These are phyloP conservation scores for Septoria linicola DNA, from an alignment of 2,329 filamentous ascomycete species.

Conservation along the genomic window DNA sequence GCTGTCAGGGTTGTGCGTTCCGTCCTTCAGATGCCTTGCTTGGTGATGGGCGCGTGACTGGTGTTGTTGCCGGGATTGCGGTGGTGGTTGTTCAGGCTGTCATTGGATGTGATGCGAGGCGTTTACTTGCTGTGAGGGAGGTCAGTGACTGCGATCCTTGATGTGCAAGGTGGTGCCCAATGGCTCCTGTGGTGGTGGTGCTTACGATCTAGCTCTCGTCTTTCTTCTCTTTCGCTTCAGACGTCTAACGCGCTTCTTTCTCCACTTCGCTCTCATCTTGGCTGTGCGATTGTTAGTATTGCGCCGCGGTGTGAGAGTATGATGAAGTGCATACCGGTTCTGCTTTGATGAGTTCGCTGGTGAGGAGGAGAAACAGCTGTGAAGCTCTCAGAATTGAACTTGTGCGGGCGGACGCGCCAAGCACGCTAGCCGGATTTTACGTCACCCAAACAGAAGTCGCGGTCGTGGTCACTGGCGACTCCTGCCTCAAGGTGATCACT, in stretches of 20 bases:
- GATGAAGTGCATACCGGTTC: slow-evolving; percentile 12
- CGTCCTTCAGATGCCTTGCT: slow-evolving; percentile 37
- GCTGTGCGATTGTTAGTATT: slow-evolving; percentile 31
- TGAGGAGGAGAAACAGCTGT: slow-evolving; percentile 15
- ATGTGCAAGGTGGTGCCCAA: not conserved
- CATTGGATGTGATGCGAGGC: slow-evolving; percentile 39
- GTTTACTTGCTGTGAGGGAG: slow-evolving; percentile 44
- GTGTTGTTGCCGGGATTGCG: slow-evolving; percentile 26
- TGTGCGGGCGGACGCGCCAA: slow-evolving; percentile 18
- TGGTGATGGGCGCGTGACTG: slow-evolving; percentile 37
- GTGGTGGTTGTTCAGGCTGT: slow-evolving; percentile 31
- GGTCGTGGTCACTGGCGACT: not conserved
- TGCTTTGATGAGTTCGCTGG: slow-evolving; percentile 26
- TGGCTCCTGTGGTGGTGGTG: slow-evolving; percentile 27
- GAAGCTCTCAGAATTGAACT: slow-evolving; percentile 18
- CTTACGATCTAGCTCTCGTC: slow-evolving; percentile 96
- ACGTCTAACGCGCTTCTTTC: slow-evolving; percentile 99
- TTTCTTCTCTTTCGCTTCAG: slow-evolving; percentile 99
- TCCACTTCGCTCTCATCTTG: slow-evolving; percentile 95
- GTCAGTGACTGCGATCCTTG: slow-evolving; percentile 23
- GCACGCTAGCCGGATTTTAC: slow-evolving; percentile 12
- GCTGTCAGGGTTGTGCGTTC: slow-evolving; percentile 36
- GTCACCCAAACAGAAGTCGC: slow-evolving; percentile 14
- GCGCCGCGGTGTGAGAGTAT: not conserved
- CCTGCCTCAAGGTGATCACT: too few species aligned